Conservation (phyloP, 176 grass and related monocot species). For the Juncus inflexus region DNA sequence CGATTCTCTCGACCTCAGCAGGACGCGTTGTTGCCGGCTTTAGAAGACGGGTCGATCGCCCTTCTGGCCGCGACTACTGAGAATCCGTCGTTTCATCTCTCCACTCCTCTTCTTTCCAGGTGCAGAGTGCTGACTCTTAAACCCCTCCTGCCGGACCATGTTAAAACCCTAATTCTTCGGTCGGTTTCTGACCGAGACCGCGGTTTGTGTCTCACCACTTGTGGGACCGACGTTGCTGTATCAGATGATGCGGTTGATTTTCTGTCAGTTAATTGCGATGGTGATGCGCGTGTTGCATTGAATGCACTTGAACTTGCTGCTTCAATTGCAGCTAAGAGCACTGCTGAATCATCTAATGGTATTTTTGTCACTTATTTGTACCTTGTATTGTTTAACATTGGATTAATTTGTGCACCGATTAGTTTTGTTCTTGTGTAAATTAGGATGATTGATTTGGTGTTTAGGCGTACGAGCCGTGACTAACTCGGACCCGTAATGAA, state of each 20-base stretch:
- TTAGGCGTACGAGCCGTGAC: no score
- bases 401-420: no score
- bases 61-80: slow-evolving; percentile 42
- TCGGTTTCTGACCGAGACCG: slow-evolving; percentile 29
- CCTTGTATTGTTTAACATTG: not conserved
- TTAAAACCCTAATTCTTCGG: slow-evolving; percentile 26
- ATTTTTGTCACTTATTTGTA: not conserved
- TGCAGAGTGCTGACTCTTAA: slow-evolving; percentile 38
- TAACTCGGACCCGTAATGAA: no score
- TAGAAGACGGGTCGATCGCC: slow-evolving; percentile 38
- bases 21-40: slow-evolving; percentile 40
- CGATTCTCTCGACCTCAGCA: slow-evolving; percentile 44
- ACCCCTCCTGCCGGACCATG: slow-evolving; percentile 27
- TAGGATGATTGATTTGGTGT: no score
- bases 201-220: slow-evolving; percentile 31
- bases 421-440: no score
- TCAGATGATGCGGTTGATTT: slow-evolving; percentile 34
- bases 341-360: slow-evolving; percentile 15
- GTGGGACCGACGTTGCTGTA: slow-evolving; percentile 6
- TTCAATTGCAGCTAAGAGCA: slow-evolving; percentile 13
- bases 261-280: slow-evolving; percentile 38
- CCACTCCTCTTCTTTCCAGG: slow-evolving; percentile 43
- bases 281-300: slow-evolving; percentile 40
- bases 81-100: slow-evolving; percentile 49
- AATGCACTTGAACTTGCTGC: slow-evolving; percentile 39